phyloP scores from a whole-genome alignment of 2,329 filamentous ascomycete species.

The Chaetomium globosum region DNA sequence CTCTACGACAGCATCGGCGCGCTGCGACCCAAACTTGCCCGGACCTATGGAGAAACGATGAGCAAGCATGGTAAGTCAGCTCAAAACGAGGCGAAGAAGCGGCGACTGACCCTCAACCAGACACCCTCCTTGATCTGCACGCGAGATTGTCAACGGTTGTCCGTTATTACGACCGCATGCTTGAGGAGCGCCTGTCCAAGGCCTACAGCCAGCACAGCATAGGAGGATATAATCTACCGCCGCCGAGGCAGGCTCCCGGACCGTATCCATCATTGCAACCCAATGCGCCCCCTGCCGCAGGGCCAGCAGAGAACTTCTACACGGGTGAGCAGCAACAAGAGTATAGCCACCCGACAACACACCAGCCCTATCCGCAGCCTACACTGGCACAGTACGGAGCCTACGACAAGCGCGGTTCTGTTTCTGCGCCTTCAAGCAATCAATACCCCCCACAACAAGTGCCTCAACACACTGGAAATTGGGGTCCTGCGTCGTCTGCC shows the following conservation, averaged over 20 bases:
- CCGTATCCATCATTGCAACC: constrained; percentile 73
- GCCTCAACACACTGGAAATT: constrained; percentile 54
- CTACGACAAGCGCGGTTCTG: constrained; percentile 50
- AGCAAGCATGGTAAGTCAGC: constrained; percentile 83
- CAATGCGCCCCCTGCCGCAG: constrained; percentile 51
- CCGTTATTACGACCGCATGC: constrained; percentile 95
- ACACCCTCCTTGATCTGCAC: constrained; percentile 90
- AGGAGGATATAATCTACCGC: constrained; percentile 63
- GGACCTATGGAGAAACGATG: constrained; percentile 98
- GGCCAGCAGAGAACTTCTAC: constrained; percentile 79
- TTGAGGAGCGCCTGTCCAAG: constrained; percentile 90
- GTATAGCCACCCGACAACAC: constrained; percentile 52
- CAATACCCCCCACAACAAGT: constrained; percentile 51
- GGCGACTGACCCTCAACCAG: constrained; percentile 51
- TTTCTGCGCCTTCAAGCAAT: constrained; percentile 45
- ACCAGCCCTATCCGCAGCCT: constrained; percentile 56
- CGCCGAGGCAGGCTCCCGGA: constrained; percentile 55
- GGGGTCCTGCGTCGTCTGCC: constrained; percentile 50
- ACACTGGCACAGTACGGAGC: constrained; percentile 49
- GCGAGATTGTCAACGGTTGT: constrained; percentile 95
- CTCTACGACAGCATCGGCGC: constrained; percentile 97
- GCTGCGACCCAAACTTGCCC: constrained; percentile 85
- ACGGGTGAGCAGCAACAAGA: constrained; percentile 61
- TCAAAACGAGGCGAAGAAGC: not conserved
- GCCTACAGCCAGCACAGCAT: constrained; percentile 83